Percentiles rank a stretch among this genome's conserved stretches.
Evolutionary conservation across 2,329 filamentous ascomycete species (phyloP).

Genomic region (Aspergillus persii): DNA sequence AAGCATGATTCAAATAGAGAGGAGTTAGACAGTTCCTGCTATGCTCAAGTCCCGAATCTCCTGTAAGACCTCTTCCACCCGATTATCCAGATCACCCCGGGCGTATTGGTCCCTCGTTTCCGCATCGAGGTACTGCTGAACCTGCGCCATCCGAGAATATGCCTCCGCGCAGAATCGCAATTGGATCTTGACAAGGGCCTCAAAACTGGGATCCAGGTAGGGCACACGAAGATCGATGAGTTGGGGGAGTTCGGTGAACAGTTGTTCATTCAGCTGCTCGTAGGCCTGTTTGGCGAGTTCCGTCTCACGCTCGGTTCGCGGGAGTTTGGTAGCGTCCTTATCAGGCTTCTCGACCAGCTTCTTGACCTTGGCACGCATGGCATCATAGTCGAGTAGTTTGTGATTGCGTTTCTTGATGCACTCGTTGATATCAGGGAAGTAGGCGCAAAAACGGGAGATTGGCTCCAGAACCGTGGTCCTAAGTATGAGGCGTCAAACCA

Average conservation of each 20-base stretch:
- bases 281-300: constrained; percentile 92
- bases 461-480: constrained; percentile 92
- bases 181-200: constrained; percentile 98
- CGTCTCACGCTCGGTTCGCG: constrained; percentile 91
- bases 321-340: constrained; percentile 95
- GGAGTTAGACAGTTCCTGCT: constrained; percentile 61
- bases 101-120: constrained; percentile 96
- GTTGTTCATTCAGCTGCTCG: constrained; percentile 94
- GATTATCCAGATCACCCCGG: constrained; percentile 81
- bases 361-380: constrained; percentile 93
- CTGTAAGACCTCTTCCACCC: constrained; percentile 93
- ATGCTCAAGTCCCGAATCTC: constrained; percentile 98
- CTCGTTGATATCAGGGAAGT: constrained; percentile 98
- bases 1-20: constrained; percentile 8
- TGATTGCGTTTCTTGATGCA: constrained; percentile 99
- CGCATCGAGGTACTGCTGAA: constrained; percentile 95
- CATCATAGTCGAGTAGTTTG: constrained; percentile 97
- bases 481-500: background rate
- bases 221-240: constrained; percentile 95
- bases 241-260: constrained; percentile 88
- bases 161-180: constrained; percentile 96
- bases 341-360: constrained; percentile 97
- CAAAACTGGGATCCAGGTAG: constrained; percentile 94
- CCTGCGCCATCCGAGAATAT: constrained; percentile 96
- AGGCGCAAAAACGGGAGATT: constrained; percentile 92